phyloP scores from a whole-genome alignment of 495 filamentous ascomycete genomes.

The Apodospora peruviana region DNA sequence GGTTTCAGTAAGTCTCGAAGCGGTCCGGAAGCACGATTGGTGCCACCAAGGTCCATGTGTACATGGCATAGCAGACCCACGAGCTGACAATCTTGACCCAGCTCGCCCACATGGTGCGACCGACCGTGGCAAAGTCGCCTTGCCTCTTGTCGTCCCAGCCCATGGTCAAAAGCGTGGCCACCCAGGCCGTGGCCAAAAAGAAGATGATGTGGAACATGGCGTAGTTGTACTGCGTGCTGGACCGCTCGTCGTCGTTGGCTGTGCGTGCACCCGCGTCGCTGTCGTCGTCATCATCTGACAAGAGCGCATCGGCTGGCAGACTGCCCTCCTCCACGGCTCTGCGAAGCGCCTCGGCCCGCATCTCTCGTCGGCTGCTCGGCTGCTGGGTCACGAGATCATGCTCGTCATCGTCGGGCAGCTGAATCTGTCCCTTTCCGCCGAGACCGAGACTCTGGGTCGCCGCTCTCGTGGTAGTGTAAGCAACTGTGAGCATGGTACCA shows the following conservation, averaged over 20 bases:
- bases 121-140: constrained; percentile 83
- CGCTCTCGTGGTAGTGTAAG: constrained; percentile 94
- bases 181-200: constrained; percentile 92
- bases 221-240: constrained; percentile 92
- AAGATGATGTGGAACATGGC: constrained; percentile 97
- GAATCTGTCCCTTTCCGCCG: constrained; percentile 53
- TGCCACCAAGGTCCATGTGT: constrained; percentile 86
- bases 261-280: constrained; percentile 51
- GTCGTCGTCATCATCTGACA: constrained; percentile 76
- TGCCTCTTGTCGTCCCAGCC: constrained; percentile 56
- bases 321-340: constrained; percentile 86
- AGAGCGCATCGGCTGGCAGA: constrained; percentile 83
- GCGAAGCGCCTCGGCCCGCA: constrained; percentile 87
- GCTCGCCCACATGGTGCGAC: constrained; percentile 92
- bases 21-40: constrained; percentile 81
- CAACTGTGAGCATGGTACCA: constrained; percentile 93
- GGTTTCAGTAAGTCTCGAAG: constrained; percentile 57
- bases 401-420: constrained; percentile 56
- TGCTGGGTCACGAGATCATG: constrained; percentile 90
- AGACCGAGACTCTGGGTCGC: constrained; percentile 90
- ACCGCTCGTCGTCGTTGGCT: constrained; percentile 79
- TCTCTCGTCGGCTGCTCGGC: constrained; percentile 72
- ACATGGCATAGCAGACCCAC: constrained; percentile 95
- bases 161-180: constrained; percentile 86
- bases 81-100: constrained; percentile 99